Evolutionary conservation across 2,329 filamentous ascomycete species (phyloP), one percentile per base, ranked within the genome.

Genomic region (Eurotiales sp.): DNA sequence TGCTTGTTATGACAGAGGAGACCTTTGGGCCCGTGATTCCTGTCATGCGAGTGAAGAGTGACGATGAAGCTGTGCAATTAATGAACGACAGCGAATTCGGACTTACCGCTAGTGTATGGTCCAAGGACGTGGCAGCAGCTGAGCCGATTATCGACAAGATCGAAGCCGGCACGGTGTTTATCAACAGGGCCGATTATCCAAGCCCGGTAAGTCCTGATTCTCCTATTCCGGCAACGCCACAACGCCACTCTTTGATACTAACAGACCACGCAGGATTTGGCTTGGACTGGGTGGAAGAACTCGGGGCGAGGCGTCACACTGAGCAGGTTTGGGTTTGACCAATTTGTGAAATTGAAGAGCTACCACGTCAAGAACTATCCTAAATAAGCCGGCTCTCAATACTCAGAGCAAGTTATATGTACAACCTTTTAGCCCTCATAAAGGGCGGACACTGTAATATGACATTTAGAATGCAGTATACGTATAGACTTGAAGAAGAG

Each of bases 221-320:
- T 14, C 14, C 14, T 32, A 7, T 23, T 34, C 21, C 30, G 17
- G 6, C 14, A 22, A 17, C 40, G n/a, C n/a, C n/a, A n/a, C n/a
- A n/a, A n/a, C n/a, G n/a, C 46, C 27, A 12, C 37, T 15, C 11
- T 52, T 55, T 22, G 48, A 39, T 61, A 53, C 62, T 49, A 34
- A 56, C 19, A n/a, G 19, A 15, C 14, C 27, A 32, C 34, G 11
- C 61, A 92, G 88, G 90, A 95, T 70, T 81, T 95, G 59, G 90
- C 90, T n/a, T 95, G 90, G 90, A 93, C 91, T 2, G 92, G 92
- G 10, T 96, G 90, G 90, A 97, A 97, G 77, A 90, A 96, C 68
- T 96, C 90, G 55, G 92, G 92, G 58, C 91, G 88, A 70, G 92
- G 92, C 19, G 86, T 91, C 61, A 96, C 91, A 8, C 74, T 97